Conservation (phyloP, 306 rosid genomes). For the Morella rubra region DNA sequence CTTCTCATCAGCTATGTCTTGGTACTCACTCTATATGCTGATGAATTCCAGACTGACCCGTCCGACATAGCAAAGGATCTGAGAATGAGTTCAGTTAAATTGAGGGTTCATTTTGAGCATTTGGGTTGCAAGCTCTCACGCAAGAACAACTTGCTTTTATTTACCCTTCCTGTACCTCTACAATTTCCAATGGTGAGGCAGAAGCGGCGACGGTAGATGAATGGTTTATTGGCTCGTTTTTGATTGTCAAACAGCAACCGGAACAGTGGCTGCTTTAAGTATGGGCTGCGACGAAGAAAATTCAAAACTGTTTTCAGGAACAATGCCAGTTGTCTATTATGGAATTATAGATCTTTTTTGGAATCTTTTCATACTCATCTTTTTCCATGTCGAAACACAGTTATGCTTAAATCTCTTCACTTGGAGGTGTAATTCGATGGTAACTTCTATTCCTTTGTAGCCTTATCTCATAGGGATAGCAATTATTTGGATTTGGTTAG, state of each 20-base stretch:
- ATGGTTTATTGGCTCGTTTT: neutral
- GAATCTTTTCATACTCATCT: neutral
- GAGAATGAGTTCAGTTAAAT: conserved; percentile 24
- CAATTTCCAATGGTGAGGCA: conserved; percentile 46
- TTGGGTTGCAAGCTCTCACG: conserved; percentile 68
- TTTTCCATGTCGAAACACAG: neutral
- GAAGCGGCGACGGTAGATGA: conserved; percentile 34
- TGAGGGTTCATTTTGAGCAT: conserved; percentile 44
- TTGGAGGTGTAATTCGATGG: neutral
- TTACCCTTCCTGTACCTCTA: conserved; percentile 69
- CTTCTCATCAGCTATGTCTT: conserved; percentile 67
- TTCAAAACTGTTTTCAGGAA: neutral
- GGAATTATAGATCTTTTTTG: neutral
- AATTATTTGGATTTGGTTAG: neutral
- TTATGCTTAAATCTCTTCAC: neutral
- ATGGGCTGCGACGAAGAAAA: neutral
- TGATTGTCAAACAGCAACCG: neutral
- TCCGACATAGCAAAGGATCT: conserved; percentile 74
- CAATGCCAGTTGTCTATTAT: neutral
- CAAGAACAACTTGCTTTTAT: conserved; percentile 15
- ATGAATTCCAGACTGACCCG: conserved; percentile 55
- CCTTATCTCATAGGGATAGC: neutral
- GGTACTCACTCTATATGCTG: conserved; percentile 73
- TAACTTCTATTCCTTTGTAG: no score
- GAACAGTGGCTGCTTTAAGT: neutral